A percentile compares a stretch with the other conserved stretches of the same genome.
phyloP scores from a whole-genome alignment of 2,329 filamentous ascomycete genomes.

The Bipolaris gigantea region DNA sequence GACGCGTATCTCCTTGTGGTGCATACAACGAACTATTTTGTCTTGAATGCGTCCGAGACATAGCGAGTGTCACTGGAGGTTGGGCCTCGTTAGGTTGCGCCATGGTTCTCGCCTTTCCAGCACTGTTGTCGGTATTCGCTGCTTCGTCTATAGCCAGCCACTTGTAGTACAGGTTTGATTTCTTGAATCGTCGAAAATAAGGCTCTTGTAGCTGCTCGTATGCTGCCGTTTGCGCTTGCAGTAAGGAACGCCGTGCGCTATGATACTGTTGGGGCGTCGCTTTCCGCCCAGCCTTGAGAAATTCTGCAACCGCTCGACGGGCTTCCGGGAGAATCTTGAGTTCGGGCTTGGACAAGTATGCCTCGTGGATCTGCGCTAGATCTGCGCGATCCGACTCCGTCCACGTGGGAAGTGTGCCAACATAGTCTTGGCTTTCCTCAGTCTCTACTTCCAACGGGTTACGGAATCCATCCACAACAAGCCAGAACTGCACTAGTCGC shows the following conservation, averaged over 20 bases:
- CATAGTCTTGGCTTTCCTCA: slow-evolving; percentile 63
- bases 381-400: slow-evolving; percentile 83
- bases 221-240: slow-evolving; percentile 79
- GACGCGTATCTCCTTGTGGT: slow-evolving; percentile 55
- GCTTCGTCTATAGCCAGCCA: slow-evolving; percentile 85
- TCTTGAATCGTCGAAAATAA: slow-evolving; percentile 84
- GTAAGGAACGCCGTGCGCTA: slow-evolving; percentile 75
- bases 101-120: slow-evolving; percentile 30
- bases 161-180: slow-evolving; percentile 94
- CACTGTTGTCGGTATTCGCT: slow-evolving; percentile 38
- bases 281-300: slow-evolving; percentile 74
- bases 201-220: slow-evolving; percentile 81
- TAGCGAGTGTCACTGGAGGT: slow-evolving; percentile 33
- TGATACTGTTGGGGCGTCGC: slow-evolving; percentile 83
- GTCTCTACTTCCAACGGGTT: slow-evolving; percentile 89
- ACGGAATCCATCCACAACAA: slow-evolving; percentile 94
- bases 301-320: slow-evolving; percentile 70
- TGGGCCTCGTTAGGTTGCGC: slow-evolving; percentile 30
- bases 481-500: slow-evolving; percentile 94
- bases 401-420: slow-evolving; percentile 61
- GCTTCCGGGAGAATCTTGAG: slow-evolving; percentile 73
- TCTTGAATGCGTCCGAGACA: slow-evolving; percentile 54
- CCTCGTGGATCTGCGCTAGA: slow-evolving; percentile 86
- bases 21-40: slow-evolving; percentile 42
- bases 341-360: slow-evolving; percentile 81